Conservation (phyloP, 371 early-diverging fungal species). For the Zopfochytrium polystomum region DNA sequence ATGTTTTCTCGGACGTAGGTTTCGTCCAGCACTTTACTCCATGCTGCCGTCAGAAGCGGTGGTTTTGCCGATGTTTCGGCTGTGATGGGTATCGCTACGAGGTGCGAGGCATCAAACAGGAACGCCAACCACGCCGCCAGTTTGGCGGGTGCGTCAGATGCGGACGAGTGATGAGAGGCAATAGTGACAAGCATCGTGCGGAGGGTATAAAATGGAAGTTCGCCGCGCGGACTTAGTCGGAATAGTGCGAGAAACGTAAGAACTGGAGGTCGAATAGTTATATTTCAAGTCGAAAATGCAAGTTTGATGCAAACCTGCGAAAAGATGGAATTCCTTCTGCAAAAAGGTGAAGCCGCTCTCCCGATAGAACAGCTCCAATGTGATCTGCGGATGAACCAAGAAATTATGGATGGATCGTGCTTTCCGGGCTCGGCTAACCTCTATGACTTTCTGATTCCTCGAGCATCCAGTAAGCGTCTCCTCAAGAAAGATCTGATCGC, state of each 20-base stretch:
- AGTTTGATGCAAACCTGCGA: slow-evolving; percentile 26
- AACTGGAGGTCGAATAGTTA: slow-evolving; percentile 13
- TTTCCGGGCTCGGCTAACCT: slow-evolving; percentile 15
- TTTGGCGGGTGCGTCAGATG: slow-evolving; percentile 28
- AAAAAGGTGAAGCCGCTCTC: slow-evolving; percentile 32
- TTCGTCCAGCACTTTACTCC: slow-evolving; percentile 30
- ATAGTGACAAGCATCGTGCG: too few relatives aligned
- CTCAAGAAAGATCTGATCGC: slow-evolving; percentile 32
- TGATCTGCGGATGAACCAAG: slow-evolving; percentile 16
- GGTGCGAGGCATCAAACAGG: slow-evolving; percentile 34
- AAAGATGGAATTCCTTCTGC: slow-evolving; percentile 35
- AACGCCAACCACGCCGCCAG: slow-evolving; percentile 40
- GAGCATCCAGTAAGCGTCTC: slow-evolving; percentile 41
- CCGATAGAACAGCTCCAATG: slow-evolving; percentile 31
- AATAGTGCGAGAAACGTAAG: slow-evolving; percentile 39
- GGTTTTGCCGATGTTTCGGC: too few relatives aligned
- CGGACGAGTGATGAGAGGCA: too few relatives aligned
- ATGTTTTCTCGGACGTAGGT: slow-evolving; percentile 31
- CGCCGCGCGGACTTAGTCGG: slow-evolving; percentile 27
- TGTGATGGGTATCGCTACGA: slow-evolving; percentile 19
- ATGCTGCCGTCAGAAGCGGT: slow-evolving; percentile 24
- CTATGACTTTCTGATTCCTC: slow-evolving; percentile 28
- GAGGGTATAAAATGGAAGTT: slow-evolving; percentile 34
- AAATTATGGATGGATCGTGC: not conserved
- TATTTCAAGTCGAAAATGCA: not conserved